Evolutionary conservation across 345 rosid species (phyloP).

Genomic region (Moringa oleifera): DNA sequence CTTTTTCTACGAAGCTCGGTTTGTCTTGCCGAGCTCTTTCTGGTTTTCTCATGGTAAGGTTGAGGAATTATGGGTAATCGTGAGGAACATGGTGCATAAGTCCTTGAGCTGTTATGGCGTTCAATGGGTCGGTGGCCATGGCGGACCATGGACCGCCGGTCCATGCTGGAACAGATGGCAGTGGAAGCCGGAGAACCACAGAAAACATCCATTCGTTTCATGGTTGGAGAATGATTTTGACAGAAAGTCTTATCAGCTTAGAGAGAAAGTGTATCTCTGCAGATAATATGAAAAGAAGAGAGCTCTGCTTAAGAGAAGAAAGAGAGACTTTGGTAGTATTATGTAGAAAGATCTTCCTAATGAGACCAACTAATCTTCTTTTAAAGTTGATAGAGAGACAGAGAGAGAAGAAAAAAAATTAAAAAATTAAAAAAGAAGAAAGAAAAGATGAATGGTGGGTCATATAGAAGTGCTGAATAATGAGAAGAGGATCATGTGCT

Average conservation of each 20-base stretch:
- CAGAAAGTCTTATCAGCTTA: neutral
- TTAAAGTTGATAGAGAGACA: no score
- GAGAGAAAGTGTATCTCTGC: no score
- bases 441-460: no score
- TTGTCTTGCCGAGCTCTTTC: constrained; percentile 24
- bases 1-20: constrained; percentile 49
- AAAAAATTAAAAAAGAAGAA: no score
- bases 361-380: no score
- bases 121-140: constrained; percentile 28
- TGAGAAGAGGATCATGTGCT: no score
- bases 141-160: constrained; percentile 42
- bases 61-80: constrained; percentile 36
- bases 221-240: constrained; percentile 14
- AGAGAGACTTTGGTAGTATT: no score
- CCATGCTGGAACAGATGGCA: constrained; percentile 53
- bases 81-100: constrained; percentile 44
- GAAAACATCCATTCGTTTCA: constrained; percentile 70
- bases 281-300: no score
- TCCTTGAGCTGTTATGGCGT: constrained; percentile 25
- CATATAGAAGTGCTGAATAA: no score
- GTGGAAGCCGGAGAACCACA: constrained; percentile 85
- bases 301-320: no score
- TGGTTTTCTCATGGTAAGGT: constrained; percentile 23
- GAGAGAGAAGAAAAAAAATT: no score
- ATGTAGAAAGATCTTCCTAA: no score